A percentile compares a stretch with the other conserved stretches of the same genome.
These are phyloP conservation scores for Sarocladium oryzae DNA, from an alignment of 2,329 filamentous ascomycete genomes.

Conservation along the genomic window DNA sequence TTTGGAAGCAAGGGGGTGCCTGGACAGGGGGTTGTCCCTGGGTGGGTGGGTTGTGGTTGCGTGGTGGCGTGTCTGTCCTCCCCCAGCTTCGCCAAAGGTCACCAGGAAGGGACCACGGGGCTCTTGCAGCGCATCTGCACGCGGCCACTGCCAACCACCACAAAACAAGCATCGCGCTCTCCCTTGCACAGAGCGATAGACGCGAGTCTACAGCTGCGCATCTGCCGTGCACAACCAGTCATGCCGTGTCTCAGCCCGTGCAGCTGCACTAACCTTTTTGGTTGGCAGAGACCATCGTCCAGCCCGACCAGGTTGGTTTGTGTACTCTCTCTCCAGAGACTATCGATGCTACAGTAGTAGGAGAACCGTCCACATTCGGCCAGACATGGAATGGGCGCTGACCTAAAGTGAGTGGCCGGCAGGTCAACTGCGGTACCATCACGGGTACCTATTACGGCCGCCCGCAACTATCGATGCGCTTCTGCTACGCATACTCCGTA, in stretches of 20 bases:
- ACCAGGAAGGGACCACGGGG: no score
- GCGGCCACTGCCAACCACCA: no score
- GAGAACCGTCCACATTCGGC: background rate
- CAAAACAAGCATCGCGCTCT: no score
- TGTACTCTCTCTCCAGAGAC: slow-evolving; percentile 63
- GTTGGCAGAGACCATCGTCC: background rate
- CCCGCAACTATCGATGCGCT: slow-evolving; percentile 1
- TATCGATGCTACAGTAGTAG: background rate
- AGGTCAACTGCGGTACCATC: background rate
- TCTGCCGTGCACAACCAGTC: background rate
- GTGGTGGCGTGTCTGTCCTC: background rate
- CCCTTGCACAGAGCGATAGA: no score
- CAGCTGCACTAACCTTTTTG: background rate
- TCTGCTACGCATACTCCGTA: background rate
- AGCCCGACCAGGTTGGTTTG: no score
- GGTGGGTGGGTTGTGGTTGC: no score
- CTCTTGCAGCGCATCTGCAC: no score
- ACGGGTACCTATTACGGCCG: background rate
- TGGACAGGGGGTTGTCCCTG: background rate
- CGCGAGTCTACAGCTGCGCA: background rate
- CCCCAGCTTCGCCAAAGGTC: no score
- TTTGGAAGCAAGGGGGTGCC: no score
- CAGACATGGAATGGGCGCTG: background rate
- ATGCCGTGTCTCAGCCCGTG: background rate
- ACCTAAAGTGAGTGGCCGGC: background rate